These are phyloP conservation scores for Pyricularia grisea DNA, from an alignment of 2,329 filamentous ascomycete genomes.

Conservation along the genomic window DNA sequence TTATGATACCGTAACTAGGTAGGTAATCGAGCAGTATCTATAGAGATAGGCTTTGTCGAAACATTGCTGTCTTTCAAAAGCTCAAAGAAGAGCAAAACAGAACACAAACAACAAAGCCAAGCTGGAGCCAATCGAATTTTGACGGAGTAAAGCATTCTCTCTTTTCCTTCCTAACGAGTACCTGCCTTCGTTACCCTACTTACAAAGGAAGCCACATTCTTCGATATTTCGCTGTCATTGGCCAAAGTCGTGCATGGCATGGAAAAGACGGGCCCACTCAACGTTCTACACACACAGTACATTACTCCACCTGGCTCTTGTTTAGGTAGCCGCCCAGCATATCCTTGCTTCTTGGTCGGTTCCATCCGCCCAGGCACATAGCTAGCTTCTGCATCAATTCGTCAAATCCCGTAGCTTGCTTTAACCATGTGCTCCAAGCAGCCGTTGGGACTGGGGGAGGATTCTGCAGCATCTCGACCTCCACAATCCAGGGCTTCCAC, in stretches of 20 bases:
- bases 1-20: too few relatives aligned
- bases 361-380: neutral
- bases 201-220: neutral
- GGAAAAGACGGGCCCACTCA: neutral
- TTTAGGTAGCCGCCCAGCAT: neutral
- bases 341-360: neutral
- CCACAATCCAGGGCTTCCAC: neutral
- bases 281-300: neutral
- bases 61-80: neutral
- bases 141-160: neutral
- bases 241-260: neutral
- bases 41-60: neutral
- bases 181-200: neutral
- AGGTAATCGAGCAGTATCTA: too few relatives aligned
- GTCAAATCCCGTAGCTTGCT: constrained; percentile 7
- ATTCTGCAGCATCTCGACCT: neutral
- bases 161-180: neutral
- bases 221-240: neutral
- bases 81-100: neutral
- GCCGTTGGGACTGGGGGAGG: constrained; percentile 2
- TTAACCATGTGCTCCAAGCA: constrained; percentile 6
- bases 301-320: neutral
- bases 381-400: neutral
- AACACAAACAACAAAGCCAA: neutral
- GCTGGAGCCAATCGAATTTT: neutral